Percentiles rank a stretch among this genome's conserved stretches.
phyloP scores from a whole-genome alignment of 768 basidiomycete species.

The Tylopilus intermedius region DNA sequence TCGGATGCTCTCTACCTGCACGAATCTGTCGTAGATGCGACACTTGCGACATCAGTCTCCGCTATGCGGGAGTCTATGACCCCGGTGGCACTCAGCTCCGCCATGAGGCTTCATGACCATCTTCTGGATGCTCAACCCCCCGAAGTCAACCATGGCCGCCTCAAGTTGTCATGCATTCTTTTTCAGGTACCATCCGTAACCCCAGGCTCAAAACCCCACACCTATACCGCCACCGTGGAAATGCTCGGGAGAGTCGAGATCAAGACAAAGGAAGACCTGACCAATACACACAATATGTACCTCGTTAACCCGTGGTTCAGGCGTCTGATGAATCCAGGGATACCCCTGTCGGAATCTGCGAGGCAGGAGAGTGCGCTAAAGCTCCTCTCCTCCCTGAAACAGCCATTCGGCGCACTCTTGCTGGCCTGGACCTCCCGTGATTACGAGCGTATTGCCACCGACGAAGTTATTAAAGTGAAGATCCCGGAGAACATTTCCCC shows the following conservation, averaged over 20 bases:
- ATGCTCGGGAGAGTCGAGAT: slow-evolving; percentile 8
- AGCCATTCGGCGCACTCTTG: slow-evolving; percentile 17
- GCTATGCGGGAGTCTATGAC: too few species aligned
- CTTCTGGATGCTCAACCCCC: too few species aligned
- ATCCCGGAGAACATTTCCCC: slow-evolving; percentile 6
- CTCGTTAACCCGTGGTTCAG: slow-evolving; percentile 18
- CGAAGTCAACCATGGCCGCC: too few species aligned
- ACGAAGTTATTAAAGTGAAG: slow-evolving; percentile 3
- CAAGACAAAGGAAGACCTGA: slow-evolving; percentile 2
- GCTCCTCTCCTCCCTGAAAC: slow-evolving; percentile 6
- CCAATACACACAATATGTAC: slow-evolving; percentile 1
- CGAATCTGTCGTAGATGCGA: too few species aligned
- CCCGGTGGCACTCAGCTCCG: too few species aligned
- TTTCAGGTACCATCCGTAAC: too few species aligned
- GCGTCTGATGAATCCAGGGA: neutral
- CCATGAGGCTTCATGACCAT: too few species aligned
- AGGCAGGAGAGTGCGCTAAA: neutral
- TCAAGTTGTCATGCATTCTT: too few species aligned
- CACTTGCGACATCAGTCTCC: too few species aligned
- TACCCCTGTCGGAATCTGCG: neutral
- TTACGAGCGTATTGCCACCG: slow-evolving; percentile 12
- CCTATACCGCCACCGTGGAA: too few species aligned
- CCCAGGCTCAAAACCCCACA: too few species aligned
- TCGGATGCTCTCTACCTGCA: too few species aligned
- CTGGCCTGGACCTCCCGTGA: neutral